phyloP scores from a whole-genome alignment of 2,329 filamentous ascomycete genomes.

The Dactylellina haptotyla region DNA sequence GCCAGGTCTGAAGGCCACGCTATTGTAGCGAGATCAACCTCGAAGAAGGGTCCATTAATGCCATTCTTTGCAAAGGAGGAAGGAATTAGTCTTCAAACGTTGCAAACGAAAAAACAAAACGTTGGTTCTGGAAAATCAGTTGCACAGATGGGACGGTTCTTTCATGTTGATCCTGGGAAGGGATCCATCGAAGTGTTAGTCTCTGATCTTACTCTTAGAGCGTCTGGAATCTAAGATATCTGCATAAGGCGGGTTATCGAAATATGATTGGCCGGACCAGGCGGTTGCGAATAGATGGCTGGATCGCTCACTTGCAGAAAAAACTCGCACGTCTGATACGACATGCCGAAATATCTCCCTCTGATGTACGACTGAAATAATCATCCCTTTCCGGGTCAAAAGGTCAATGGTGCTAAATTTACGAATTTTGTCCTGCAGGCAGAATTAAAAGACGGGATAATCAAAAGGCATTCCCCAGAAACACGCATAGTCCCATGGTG shows the following conservation, averaged over 20 bases:
- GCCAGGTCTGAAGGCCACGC: slow-evolving; percentile 4
- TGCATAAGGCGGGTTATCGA: slow-evolving; percentile 18
- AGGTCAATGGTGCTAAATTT: slow-evolving; percentile 41
- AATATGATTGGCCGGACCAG: slow-evolving; percentile 29
- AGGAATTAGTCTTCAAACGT: neutral
- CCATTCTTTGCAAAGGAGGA: neutral
- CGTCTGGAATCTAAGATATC: slow-evolving; percentile 29
- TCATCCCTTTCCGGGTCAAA: slow-evolving; percentile 30
- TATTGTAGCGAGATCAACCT: slow-evolving; percentile 29
- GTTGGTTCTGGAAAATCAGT: neutral
- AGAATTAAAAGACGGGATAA: slow-evolving; percentile 33
- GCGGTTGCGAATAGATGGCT: slow-evolving; percentile 20
- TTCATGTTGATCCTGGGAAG: slow-evolving; percentile 10
- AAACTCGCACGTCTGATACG: slow-evolving; percentile 9
- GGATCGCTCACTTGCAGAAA: neutral
- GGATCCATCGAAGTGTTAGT: neutral
- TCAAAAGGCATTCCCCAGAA: slow-evolving; percentile 11
- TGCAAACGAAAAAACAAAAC: neutral
- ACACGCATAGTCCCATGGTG: neutral
- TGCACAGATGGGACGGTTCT: neutral
- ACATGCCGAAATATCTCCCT: slow-evolving; percentile 26
- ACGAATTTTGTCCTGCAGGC: slow-evolving; percentile 29
- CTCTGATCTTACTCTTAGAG: slow-evolving; percentile 11
- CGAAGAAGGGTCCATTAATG: slow-evolving; percentile 16
- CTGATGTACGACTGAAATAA: slow-evolving; percentile 12